Evolutionary conservation across 2,329 filamentous ascomycete species (phyloP).

Genomic region (Colletotrichum plurivorum): DNA sequence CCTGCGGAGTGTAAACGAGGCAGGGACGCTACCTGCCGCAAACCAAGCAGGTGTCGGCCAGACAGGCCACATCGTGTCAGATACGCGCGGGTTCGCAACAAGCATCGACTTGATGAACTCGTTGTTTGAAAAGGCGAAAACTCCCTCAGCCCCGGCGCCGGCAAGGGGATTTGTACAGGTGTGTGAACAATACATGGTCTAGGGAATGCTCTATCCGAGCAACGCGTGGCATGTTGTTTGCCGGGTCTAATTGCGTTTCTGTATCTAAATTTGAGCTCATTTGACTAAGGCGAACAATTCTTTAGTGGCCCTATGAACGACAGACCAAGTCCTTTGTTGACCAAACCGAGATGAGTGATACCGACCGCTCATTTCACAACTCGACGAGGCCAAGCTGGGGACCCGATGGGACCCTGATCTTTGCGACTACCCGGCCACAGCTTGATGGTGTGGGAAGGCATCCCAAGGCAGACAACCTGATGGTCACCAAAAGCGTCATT

Average conservation of each 20-base stretch:
- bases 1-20: slow-evolving; percentile 71
- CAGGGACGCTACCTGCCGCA: slow-evolving; percentile 47
- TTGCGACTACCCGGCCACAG: slow-evolving; percentile 54
- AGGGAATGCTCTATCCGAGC: slow-evolving; percentile 31
- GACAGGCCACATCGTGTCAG: slow-evolving; percentile 54
- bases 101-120: slow-evolving; percentile 98
- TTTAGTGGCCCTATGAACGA: slow-evolving; percentile 90
- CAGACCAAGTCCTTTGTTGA: slow-evolving; percentile 78
- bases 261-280: slow-evolving; percentile 51
- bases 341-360: slow-evolving; percentile 71
- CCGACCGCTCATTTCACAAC: slow-evolving; percentile 78
- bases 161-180: slow-evolving; percentile 87
- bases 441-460: slow-evolving; percentile 18
- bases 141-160: slow-evolving; percentile 63
- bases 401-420: slow-evolving; percentile 79
- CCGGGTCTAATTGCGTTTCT: slow-evolving; percentile 38
- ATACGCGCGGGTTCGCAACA: slow-evolving; percentile 81
- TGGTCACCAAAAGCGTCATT: slow-evolving; percentile 69
- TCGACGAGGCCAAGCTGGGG: slow-evolving; percentile 86
- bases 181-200: slow-evolving; percentile 69
- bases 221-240: background rate
- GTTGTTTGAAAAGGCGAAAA: slow-evolving; percentile 82
- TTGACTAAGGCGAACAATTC: slow-evolving; percentile 56
- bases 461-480: slow-evolving; percentile 64
- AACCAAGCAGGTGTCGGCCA: slow-evolving; percentile 52